Conservation (phyloP, 2,329 filamentous ascomycete genomes). For the Oidium heveae region DNA sequence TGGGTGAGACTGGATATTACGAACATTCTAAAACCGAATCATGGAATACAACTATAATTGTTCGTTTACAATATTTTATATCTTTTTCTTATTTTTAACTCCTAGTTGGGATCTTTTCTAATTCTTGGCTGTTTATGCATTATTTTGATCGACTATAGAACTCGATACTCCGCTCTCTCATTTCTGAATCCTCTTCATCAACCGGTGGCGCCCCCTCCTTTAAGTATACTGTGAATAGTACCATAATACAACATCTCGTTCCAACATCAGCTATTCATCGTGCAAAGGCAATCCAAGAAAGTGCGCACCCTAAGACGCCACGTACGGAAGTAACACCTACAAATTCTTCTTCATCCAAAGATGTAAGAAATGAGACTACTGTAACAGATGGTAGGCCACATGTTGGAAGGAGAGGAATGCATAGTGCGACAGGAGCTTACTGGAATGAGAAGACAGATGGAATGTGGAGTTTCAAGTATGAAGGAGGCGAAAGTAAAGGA, state of each 20-base stretch:
- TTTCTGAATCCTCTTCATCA: conserved; percentile 41
- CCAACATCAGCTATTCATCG: conserved; percentile 39
- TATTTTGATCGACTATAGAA: conserved; percentile 22
- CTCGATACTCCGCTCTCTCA: conserved; percentile 50
- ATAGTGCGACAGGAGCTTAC: conserved; percentile 62
- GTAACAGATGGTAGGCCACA: conserved; percentile 41
- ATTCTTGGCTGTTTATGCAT: too few species aligned
- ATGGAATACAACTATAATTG: conserved; percentile 89
- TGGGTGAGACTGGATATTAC: conserved; percentile 54
- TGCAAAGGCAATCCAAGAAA: conserved; percentile 21
- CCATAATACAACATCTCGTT: conserved; percentile 82
- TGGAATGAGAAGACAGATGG: conserved; percentile 82
- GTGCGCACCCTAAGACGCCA: conserved; percentile 13
- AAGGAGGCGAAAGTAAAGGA: conserved; percentile 38
- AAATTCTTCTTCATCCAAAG: conserved; percentile 11
- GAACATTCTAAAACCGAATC: conserved; percentile 61
- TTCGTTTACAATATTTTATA: conserved; percentile 21
- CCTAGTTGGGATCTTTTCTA: conserved; percentile 3
- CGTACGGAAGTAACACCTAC: neutral
- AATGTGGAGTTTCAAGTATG: conserved; percentile 76
- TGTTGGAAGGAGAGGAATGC: conserved; percentile 72
- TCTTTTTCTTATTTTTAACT: neutral
- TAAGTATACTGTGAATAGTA: conserved; percentile 96
- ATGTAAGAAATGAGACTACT: conserved; percentile 16
- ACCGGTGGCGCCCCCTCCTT: conserved; percentile 35